Evolutionary conservation across 2,329 filamentous ascomycete genomes (phyloP), one percentile per base, ranked within the genome.

Genomic region (Fusarium udum): DNA sequence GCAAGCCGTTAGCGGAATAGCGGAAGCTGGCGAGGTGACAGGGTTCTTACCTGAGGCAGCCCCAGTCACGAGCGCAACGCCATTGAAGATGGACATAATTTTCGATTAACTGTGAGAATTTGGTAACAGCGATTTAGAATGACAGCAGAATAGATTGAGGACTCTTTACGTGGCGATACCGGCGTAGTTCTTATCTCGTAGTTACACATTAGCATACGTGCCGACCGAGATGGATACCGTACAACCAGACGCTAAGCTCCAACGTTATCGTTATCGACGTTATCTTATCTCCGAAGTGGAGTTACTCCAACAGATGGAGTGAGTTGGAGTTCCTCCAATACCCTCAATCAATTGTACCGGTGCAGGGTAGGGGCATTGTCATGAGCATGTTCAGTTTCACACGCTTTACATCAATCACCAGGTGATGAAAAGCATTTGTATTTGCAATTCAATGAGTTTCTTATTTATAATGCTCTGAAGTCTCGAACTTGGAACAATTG

Each of bases 61-160:
- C n/a, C 65, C 65, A n/a, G 65, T 68, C 20, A 68, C 40, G 9
- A 68, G 65, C 24, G 65, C 65, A 13, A 68, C 65, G 10, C 65
- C 65, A 11, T 61, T 68, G 26, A 68, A 68, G 22, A 67, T 68
- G 0, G 62, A 53, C 64, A 67, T 66, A 15, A 37, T 64, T 7
- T 13, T 12, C 3, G 6, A 7, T 15, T 13, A 2, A 22, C 14
- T 36, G 1, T 6, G 32, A 20, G 1, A 10, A 7, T 15, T 5
- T 11, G 2, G 12, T 15, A 4, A 8, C 8, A 4, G 8, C 1
- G 14, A 14, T 15, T 26, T 15, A 4, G 4, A 22, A 8, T 12
- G 6, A 1, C 6, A 24, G 16, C 20, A 4, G 9, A 14, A 16
- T n/a, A 7, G 8, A 31, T 13, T 13, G 32, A n/a, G 14, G 11